Conservation (phyloP, 108 stramenopile genomes). For the Cyclotella distinguenda region DNA sequence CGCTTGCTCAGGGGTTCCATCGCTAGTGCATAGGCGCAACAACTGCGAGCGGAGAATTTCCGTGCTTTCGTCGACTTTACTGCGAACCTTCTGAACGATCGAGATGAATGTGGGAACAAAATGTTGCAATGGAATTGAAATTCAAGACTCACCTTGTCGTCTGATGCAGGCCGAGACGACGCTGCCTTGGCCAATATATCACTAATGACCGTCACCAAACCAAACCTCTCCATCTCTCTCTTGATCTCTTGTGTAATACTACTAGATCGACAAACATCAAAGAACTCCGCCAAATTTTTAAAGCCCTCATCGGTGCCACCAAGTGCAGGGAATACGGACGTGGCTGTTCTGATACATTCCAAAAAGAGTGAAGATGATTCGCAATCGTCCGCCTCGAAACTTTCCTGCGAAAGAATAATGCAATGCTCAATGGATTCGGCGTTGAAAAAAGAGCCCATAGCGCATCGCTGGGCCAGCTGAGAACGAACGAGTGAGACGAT, state of each 20-base stretch:
- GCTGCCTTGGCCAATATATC: constrained; percentile 65
- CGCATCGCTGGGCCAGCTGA: constrained; percentile 66
- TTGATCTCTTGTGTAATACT: constrained; percentile 18
- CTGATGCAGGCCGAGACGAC: constrained; percentile 20
- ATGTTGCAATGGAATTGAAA: neutral
- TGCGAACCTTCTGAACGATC: neutral
- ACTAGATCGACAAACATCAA: constrained; percentile 41
- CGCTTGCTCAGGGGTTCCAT: constrained; percentile 84
- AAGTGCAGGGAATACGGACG: constrained; percentile 52
- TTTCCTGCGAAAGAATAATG: constrained; percentile 75
- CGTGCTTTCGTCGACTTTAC: constrained; percentile 29
- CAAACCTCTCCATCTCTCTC: constrained; percentile 49
- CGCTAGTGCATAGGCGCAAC: constrained; percentile 56
- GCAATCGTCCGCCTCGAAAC: constrained; percentile 60
- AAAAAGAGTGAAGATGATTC: constrained; percentile 54
- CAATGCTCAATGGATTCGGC: constrained; percentile 65
- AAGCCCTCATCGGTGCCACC: constrained; percentile 58
- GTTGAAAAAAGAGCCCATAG: constrained; percentile 78
- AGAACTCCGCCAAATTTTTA: constrained; percentile 59
- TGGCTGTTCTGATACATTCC: constrained; percentile 53
- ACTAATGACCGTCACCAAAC: constrained; percentile 63
- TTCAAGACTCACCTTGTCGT: constrained; percentile 1
- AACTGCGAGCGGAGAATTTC: constrained; percentile 48
- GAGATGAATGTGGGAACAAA: neutral
- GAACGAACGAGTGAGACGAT: too few species aligned